Conservation (phyloP, 805 yeast genomes). For the Pichia scutulata region DNA sequence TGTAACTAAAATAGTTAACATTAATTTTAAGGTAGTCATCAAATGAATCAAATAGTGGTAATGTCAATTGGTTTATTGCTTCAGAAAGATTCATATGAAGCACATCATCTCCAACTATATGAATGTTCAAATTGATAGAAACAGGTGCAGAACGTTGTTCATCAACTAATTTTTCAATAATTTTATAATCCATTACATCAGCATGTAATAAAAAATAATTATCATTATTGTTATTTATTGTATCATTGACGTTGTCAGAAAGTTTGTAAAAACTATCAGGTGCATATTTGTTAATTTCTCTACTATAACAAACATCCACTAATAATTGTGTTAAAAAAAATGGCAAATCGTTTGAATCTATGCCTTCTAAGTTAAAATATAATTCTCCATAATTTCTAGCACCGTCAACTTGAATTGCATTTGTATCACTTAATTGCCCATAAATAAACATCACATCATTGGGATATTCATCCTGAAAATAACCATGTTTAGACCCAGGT, state of each 20-base stretch:
- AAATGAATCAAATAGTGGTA: conserved; percentile 3
- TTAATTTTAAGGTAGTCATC: conserved; percentile 3
- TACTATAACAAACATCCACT: conserved; percentile 24
- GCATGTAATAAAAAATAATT: conserved; percentile 10
- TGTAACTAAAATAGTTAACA: background rate
- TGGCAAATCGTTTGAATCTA: conserved; percentile 45
- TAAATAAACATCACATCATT: conserved; percentile 15
- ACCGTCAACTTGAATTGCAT: conserved; percentile 25
- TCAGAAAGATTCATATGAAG: conserved; percentile 15
- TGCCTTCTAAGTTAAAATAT: conserved; percentile 29
- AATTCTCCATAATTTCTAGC: conserved; percentile 21
- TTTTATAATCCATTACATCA: conserved; percentile 4
- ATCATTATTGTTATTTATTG: background rate
- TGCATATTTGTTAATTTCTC: conserved; percentile 20
- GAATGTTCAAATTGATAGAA: conserved; percentile 2
- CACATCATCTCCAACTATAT: conserved; percentile 4
- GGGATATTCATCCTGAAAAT: conserved; percentile 1
- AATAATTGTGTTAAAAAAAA: conserved; percentile 37
- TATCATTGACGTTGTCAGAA: background rate
- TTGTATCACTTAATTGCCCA: conserved; percentile 14
- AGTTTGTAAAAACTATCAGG: conserved; percentile 18
- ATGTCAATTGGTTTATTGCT: conserved; percentile 12
- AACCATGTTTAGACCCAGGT: conserved; percentile 10
- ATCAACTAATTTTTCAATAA: background rate
- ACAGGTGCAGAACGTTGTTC: background rate